A percentile compares a stretch with the other conserved stretches of the same genome.
These are phyloP conservation scores for Postia placenta DNA, from an alignment of 768 basidiomycete genomes.

Conservation along the genomic window DNA sequence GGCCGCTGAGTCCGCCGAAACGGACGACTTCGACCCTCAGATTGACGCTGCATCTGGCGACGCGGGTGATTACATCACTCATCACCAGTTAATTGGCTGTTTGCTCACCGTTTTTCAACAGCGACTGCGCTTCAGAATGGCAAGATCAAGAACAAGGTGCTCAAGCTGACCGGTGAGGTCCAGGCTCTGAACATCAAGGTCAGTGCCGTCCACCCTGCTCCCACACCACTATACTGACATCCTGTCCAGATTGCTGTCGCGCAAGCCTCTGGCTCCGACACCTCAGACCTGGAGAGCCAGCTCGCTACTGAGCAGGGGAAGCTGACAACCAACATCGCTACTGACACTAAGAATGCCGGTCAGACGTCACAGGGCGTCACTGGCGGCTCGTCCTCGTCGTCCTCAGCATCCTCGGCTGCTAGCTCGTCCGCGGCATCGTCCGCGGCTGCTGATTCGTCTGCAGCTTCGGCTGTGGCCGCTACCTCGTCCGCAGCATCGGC, in stretches of 20 bases:
- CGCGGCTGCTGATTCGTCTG: too few species aligned
- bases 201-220: not conserved
- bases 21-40: constrained; percentile 30
- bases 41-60: constrained; percentile 30
- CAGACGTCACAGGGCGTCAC: constrained; percentile 25
- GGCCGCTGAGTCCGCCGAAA: constrained; percentile 33
- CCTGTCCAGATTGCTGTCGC: constrained; percentile 29
- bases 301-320: constrained; percentile 28
- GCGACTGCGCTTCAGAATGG: constrained; percentile 31
- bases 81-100: too few species aligned
- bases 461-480: too few species aligned
- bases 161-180: constrained; percentile 34
- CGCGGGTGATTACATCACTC: constrained; percentile 15
- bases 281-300: constrained; percentile 21
- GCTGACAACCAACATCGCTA: constrained; percentile 30
- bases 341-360: constrained; percentile 26
- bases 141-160: constrained; percentile 41
- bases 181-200: constrained; percentile 32
- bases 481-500: too few species aligned
- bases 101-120: constrained; percentile 7
- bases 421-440: not conserved
- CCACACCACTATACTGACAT: not conserved
- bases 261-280: constrained; percentile 25
- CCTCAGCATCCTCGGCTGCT: not conserved
- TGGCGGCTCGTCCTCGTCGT: not conserved